A percentile compares a stretch with the other conserved stretches of the same genome.
phyloP scores from a whole-genome alignment of 768 basidiomycete species.

The Agaricus sinodeliciosus region DNA sequence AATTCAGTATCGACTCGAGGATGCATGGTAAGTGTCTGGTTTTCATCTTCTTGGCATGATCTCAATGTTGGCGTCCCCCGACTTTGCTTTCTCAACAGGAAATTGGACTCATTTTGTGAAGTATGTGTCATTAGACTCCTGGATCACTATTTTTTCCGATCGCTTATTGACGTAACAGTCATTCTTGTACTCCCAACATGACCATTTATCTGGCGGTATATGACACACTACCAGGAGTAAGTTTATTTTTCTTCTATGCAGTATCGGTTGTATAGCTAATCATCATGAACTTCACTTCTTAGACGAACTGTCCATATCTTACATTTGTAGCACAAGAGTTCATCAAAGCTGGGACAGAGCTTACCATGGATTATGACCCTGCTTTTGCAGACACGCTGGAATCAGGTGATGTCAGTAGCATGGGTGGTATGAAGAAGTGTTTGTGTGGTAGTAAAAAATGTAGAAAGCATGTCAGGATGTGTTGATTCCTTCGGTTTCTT shows the following conservation, averaged over 20 bases:
- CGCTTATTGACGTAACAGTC: slow-evolving; percentile 31
- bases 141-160: neutral
- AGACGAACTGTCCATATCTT: slow-evolving; percentile 59
- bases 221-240: slow-evolving; percentile 52
- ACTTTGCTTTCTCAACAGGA: slow-evolving; percentile 28
- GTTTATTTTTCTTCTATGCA: slow-evolving; percentile 10
- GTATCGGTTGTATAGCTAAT: no score
- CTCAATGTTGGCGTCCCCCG: neutral
- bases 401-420: neutral
- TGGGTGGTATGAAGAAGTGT: slow-evolving; percentile 13
- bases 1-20: slow-evolving; percentile 53
- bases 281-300: neutral
- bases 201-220: slow-evolving; percentile 52
- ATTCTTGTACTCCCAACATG: slow-evolving; percentile 61
- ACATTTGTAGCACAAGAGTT: slow-evolving; percentile 45
- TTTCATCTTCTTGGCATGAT: neutral
- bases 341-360: slow-evolving; percentile 46
- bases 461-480: slow-evolving; percentile 5
- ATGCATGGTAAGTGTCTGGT: slow-evolving; percentile 34
- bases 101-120: slow-evolving; percentile 78
- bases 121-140: slow-evolving; percentile 27
- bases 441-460: slow-evolving; percentile 9
- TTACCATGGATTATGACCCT: slow-evolving; percentile 64
- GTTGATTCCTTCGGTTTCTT: neutral
- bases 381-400: slow-evolving; percentile 15